Evolutionary conservation across 768 basidiomycete genomes (phyloP).

Genomic region (Auriscalpium microsporum): DNA sequence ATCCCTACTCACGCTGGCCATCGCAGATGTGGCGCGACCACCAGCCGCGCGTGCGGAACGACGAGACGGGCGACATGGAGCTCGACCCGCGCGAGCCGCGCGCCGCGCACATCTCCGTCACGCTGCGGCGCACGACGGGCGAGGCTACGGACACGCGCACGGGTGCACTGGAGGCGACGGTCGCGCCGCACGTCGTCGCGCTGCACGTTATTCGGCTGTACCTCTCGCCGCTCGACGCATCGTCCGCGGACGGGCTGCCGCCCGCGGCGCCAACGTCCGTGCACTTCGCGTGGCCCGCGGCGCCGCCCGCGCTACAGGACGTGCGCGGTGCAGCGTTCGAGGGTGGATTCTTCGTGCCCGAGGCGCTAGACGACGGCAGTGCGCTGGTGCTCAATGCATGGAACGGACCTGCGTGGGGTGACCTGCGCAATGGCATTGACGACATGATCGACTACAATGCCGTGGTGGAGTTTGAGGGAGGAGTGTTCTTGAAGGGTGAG

Average conservation of each 20-base stretch:
- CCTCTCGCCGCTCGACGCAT: background rate
- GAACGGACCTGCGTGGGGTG: background rate
- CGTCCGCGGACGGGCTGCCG: background rate
- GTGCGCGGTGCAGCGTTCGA: background rate
- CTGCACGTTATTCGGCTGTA: background rate
- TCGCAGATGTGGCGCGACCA: conserved; percentile 1
- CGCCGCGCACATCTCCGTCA: conserved; percentile 1
- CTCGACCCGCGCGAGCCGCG: background rate
- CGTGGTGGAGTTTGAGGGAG: conserved; percentile 1
- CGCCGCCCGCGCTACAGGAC: conserved; percentile 1
- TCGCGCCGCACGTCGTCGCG: background rate
- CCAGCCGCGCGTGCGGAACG: background rate
- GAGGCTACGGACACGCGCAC: no score
- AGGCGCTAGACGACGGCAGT: background rate
- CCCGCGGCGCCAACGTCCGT: background rate
- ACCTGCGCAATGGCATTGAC: conserved; percentile 2
- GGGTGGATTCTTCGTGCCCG: conserved; percentile 1
- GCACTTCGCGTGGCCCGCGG: conserved; percentile 6
- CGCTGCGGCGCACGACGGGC: background rate
- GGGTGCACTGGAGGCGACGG: conserved; percentile 1
- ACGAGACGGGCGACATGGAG: no score
- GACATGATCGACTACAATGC: conserved; percentile 4
- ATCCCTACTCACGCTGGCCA: background rate
- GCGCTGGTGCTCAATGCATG: background rate
- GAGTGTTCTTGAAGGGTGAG: background rate